Evolutionary conservation across 345 rosid genomes (phyloP).

Genomic region (Pugionium dolabratum): DNA sequence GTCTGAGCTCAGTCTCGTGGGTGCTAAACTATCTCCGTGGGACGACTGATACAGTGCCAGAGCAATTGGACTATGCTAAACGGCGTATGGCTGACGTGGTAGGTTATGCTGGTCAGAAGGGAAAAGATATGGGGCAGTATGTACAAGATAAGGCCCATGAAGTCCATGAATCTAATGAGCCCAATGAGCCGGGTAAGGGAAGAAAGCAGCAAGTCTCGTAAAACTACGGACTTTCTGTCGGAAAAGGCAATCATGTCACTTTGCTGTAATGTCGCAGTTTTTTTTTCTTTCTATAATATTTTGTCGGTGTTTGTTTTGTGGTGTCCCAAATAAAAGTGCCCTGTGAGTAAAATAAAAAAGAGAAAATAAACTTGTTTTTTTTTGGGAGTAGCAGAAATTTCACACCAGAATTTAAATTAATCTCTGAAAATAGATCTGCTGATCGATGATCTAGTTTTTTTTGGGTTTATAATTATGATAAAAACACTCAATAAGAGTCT

Average conservation of each 20-base stretch:
- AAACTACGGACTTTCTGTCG: neutral
- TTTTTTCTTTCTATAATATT: slow-evolving; percentile 17
- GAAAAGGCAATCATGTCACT: slow-evolving; percentile 5
- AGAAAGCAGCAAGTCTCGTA: neutral
- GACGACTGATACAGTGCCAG: slow-evolving; percentile 41
- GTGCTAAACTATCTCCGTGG: slow-evolving; percentile 49
- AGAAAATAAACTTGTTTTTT: slow-evolving; percentile 21
- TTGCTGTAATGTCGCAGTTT: slow-evolving; percentile 23
- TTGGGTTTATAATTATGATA: too few species aligned
- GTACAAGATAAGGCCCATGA: slow-evolving; percentile 37
- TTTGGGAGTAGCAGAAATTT: neutral
- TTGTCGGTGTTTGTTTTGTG: slow-evolving; percentile 29
- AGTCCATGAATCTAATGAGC: slow-evolving; percentile 25
- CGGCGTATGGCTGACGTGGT: slow-evolving; percentile 49
- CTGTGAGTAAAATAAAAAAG: slow-evolving; percentile 25
- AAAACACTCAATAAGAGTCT: too few species aligned
- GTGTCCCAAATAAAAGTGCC: slow-evolving; percentile 29
- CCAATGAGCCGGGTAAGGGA: slow-evolving; percentile 15
- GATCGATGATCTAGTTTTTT: too few species aligned
- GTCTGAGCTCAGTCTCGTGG: slow-evolving; percentile 63
- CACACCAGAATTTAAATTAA: neutral
- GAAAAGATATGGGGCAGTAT: slow-evolving; percentile 60
- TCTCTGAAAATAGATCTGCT: neutral
- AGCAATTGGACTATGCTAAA: slow-evolving; percentile 54
- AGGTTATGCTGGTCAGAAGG: slow-evolving; percentile 58